Conservation (phyloP, 1,139 yeast genomes). For the Lodderomyces margitis region DNA sequence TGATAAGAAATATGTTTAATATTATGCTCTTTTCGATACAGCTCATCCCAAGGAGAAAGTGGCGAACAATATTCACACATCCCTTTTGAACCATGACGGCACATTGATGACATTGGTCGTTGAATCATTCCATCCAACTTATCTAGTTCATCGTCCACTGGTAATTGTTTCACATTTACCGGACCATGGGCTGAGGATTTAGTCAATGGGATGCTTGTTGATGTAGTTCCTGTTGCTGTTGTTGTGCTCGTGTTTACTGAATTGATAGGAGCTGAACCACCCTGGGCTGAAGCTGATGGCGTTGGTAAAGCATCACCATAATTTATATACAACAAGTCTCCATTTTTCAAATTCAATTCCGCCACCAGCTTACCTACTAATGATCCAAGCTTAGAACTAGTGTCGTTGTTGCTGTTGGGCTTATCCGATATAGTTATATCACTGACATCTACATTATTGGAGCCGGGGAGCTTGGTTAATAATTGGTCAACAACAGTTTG, state of each 20-base stretch:
- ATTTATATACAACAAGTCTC: constrained; percentile 72
- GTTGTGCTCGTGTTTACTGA: constrained; percentile 30
- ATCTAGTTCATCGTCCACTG: constrained; percentile 70
- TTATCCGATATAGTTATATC: constrained; percentile 39
- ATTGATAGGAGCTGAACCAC: constrained; percentile 69
- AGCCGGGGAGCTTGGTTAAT: constrained; percentile 28
- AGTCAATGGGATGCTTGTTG: background rate
- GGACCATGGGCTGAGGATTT: constrained; percentile 18
- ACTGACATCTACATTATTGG: constrained; percentile 23
- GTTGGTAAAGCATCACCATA: constrained; percentile 32
- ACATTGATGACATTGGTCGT: constrained; percentile 60
- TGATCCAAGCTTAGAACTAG: background rate
- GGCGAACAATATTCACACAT: constrained; percentile 99
- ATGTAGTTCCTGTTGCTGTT: constrained; percentile 10
- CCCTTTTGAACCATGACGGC: constrained; percentile 89
- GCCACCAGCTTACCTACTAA: constrained; percentile 39
- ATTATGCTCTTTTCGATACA: constrained; percentile 68
- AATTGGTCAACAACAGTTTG: constrained; percentile 47
- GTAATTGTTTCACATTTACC: constrained; percentile 37
- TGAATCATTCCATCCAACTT: constrained; percentile 69
- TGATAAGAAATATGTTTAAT: constrained; percentile 91
- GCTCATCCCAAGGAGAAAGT: constrained; percentile 89
- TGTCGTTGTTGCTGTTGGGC: constrained; percentile 27
- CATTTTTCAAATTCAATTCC: constrained; percentile 66
- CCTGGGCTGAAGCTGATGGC: constrained; percentile 27